A percentile compares a stretch with the other conserved stretches of the same genome.
Conservation (phyloP, 352 stramenopile genomes). For the Phytophthora foliorum region DNA sequence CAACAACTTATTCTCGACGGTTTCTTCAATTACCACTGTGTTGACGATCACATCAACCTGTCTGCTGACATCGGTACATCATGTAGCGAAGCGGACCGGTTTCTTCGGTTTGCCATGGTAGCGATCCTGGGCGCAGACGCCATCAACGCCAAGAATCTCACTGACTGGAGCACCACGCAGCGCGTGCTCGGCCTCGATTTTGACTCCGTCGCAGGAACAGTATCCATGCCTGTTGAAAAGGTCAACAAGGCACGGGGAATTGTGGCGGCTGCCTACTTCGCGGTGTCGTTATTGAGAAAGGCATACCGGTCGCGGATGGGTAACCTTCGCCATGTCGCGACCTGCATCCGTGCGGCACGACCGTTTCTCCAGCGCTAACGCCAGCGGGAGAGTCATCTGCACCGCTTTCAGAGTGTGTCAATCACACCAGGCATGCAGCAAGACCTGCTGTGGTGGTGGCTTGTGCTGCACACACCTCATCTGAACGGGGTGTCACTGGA, state of each 20-base stretch:
- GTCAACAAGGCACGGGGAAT: neutral
- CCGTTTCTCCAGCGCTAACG: conserved; percentile 20
- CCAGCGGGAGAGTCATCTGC: neutral
- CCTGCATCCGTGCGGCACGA: conserved; percentile 15
- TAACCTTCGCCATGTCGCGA: no score
- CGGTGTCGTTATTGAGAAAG: conserved; percentile 1
- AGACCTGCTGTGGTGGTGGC: neutral
- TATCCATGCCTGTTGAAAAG: conserved; percentile 14
- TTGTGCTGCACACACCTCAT: conserved; percentile 13
- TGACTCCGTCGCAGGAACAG: no score
- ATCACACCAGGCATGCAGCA: conserved; percentile 10
- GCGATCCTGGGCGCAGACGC: conserved; percentile 19
- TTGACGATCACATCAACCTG: conserved; percentile 22
- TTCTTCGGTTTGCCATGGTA: conserved; percentile 28
- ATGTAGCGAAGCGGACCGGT: conserved; percentile 5
- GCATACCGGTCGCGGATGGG: conserved; percentile 23
- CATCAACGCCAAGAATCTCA: conserved; percentile 35
- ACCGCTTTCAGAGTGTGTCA: neutral
- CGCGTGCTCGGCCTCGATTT: no score
- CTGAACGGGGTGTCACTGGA: conserved; percentile 31
- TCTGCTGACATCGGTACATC: conserved; percentile 1
- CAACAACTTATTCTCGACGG: no score
- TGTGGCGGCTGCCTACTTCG: conserved; percentile 12
- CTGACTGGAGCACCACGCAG: conserved; percentile 17
- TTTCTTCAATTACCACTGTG: no score